phyloP scores from a whole-genome alignment of 805 yeast species.

The Candida ipomoeae region DNA sequence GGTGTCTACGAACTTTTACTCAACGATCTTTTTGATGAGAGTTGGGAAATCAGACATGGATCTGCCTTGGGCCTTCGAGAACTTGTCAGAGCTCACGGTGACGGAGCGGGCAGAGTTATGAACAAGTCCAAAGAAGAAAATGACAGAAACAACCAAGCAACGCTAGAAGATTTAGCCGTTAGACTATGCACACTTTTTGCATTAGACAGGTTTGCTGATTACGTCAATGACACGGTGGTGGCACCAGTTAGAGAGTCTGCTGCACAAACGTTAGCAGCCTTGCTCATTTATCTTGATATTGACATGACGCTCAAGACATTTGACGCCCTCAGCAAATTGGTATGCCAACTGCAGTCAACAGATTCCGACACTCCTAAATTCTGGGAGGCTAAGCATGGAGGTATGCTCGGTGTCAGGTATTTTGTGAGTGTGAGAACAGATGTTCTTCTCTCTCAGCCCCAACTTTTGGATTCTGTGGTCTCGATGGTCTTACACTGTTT shows the following conservation, averaged over 20 bases:
- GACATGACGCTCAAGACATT: slow-evolving; percentile 60
- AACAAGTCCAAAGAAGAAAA: slow-evolving; percentile 63
- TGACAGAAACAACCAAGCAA: slow-evolving; percentile 55
- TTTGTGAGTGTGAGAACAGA: slow-evolving; percentile 87
- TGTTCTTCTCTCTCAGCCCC: slow-evolving; percentile 55
- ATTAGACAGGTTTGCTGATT: slow-evolving; percentile 93
- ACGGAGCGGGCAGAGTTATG: slow-evolving; percentile 76
- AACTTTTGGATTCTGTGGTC: slow-evolving; percentile 65
- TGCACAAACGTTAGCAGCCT: slow-evolving; percentile 90
- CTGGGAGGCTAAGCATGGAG: slow-evolving; percentile 99
- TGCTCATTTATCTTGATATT: slow-evolving; percentile 68
- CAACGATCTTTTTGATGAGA: slow-evolving; percentile 74
- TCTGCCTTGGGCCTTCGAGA: slow-evolving; percentile 91
- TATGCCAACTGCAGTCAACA: slow-evolving; percentile 53
- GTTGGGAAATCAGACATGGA: slow-evolving; percentile 96
- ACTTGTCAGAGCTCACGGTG: slow-evolving; percentile 74
- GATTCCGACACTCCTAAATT: slow-evolving; percentile 45
- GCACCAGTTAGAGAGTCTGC: slow-evolving; percentile 98
- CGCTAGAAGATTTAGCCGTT: slow-evolving; percentile 84
- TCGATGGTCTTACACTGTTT: slow-evolving; percentile 85
- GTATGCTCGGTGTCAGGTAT: slow-evolving; percentile 87
- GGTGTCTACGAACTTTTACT: slow-evolving; percentile 82
- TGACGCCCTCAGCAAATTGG: slow-evolving; percentile 59
- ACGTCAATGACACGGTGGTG: slow-evolving; percentile 93
- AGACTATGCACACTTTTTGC: slow-evolving; percentile 83